A percentile compares a stretch with the other conserved stretches of the same genome.
These are phyloP conservation scores for Metschnikowia continentalis DNA, from an alignment of 805 yeast genomes.

Conservation along the genomic window DNA sequence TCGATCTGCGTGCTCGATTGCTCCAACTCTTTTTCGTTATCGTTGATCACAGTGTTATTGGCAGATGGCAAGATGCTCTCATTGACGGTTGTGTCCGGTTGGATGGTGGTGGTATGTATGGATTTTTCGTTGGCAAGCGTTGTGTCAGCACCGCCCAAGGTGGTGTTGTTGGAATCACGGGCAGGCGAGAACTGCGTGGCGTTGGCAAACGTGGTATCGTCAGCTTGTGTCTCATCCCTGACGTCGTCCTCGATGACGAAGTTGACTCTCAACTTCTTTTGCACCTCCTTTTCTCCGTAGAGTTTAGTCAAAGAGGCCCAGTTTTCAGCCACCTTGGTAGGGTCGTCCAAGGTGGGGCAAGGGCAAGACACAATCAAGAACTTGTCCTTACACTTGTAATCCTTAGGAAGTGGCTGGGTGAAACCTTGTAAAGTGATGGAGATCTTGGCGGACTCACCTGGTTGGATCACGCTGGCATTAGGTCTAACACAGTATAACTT, in stretches of 20 bases:
- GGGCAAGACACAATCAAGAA: constrained; percentile 87
- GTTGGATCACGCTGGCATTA: constrained; percentile 74
- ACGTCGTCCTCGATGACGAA: constrained; percentile 36
- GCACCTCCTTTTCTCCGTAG: constrained; percentile 49
- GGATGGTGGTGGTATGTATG: constrained; percentile 4
- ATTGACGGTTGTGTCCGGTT: constrained; percentile 6
- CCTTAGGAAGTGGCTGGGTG: constrained; percentile 66
- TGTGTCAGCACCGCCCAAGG: constrained; percentile 15
- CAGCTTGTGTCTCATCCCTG: constrained; percentile 16
- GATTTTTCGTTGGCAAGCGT: constrained; percentile 12
- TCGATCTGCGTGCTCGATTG: constrained; percentile 41
- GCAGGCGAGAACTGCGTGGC: constrained; percentile 18
- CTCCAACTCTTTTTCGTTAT: constrained; percentile 28
- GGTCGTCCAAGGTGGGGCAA: constrained; percentile 56
- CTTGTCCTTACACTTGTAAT: constrained; percentile 83
- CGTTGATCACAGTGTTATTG: constrained; percentile 10
- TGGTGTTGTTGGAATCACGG: constrained; percentile 10
- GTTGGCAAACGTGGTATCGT: constrained; percentile 19
- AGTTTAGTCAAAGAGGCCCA: constrained; percentile 73
- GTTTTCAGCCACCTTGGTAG: constrained; percentile 55
- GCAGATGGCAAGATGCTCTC: constrained; percentile 9
- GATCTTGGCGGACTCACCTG: constrained; percentile 70
- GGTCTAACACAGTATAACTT: constrained; percentile 95
- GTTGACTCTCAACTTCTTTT: constrained; percentile 65
- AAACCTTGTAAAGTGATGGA: constrained; percentile 84